These are phyloP conservation scores for Aspergillus glaucus DNA, from an alignment of 2,329 filamentous ascomycete species.

Conservation along the genomic window DNA sequence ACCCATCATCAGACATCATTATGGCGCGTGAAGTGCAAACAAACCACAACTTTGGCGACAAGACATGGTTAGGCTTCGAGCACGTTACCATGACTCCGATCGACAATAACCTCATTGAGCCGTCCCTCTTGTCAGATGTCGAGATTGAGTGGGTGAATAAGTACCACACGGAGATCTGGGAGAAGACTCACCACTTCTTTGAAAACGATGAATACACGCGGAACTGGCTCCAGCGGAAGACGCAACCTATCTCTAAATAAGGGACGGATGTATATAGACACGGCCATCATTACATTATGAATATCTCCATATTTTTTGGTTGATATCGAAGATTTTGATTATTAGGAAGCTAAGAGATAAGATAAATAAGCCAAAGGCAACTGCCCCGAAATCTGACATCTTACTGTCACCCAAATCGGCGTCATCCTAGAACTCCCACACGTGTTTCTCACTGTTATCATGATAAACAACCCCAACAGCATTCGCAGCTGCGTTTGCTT, in stretches of 20 bases:
- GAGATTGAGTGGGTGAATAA: slow-evolving; percentile 85
- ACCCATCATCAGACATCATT: slow-evolving; percentile 57
- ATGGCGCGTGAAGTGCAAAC: slow-evolving; percentile 87
- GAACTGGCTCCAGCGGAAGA: slow-evolving; percentile 83
- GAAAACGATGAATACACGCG: slow-evolving; percentile 63
- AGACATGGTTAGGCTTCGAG: slow-evolving; percentile 90
- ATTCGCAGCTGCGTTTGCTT: too few species aligned
- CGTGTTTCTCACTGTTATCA: too few species aligned
- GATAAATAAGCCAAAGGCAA: too few species aligned
- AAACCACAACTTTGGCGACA: slow-evolving; percentile 81
- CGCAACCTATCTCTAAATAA: slow-evolving; percentile 53
- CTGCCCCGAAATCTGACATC: too few species aligned
- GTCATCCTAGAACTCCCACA: too few species aligned
- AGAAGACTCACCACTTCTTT: slow-evolving; percentile 75
- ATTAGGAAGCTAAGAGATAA: too few species aligned
- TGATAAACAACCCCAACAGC: too few species aligned
- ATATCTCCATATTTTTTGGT: not conserved
- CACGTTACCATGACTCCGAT: slow-evolving; percentile 96
- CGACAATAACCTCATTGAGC: slow-evolving; percentile 80
- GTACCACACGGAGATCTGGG: slow-evolving; percentile 73
- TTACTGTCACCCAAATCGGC: too few species aligned
- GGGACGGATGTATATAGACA: not conserved
- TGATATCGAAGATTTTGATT: too few species aligned
- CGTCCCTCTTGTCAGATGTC: slow-evolving; percentile 59
- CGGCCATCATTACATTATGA: not conserved